Evolutionary conservation across 116 monocot species (phyloP), one percentile per base, ranked within the genome.

Genomic region (Posidonia oceanica): DNA sequence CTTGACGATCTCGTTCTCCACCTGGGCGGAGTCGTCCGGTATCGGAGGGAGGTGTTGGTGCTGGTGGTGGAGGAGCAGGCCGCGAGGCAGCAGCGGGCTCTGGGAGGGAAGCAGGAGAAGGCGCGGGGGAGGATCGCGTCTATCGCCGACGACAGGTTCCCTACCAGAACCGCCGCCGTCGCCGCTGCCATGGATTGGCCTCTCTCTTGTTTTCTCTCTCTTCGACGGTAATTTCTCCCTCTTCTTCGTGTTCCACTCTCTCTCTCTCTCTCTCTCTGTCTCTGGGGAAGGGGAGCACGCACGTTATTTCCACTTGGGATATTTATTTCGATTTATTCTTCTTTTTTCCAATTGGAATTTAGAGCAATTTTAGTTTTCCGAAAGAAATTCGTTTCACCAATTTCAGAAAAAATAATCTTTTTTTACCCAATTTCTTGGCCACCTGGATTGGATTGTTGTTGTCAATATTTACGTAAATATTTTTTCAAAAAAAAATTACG

Each of bases 101-200:
- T 12, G 3, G 61, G 51, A 29, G 51, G 29, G 29, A 29, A 8
- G 15, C 14, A 14, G 60, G 14, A 20, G 11, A 18, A 42, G 60
- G 58, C 39, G 41, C 38, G 71, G 22, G 57, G 71, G 37, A 58
- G 59, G 12, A 60, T 51, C 14, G 20, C 13, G 12, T 38, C 64
- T 15, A 39, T 20, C 18, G 48, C 54, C 64, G 64, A 54, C 63
- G 54, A n/a, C 39, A 64, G 14, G 63, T 38, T 73, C 13, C 73
- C 64, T 14, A 55, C 52, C 6, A 64, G 65, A 64, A 40, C 65
- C 39, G 64, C 55, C 64, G 38, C 65, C 39, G 64, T 39, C 64
- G 38, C 54, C 64, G 71, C 71, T 2, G 44, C 71, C 71, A 59
- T 71, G 44, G 4, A 40, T 42, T 17, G 18, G 6, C 3, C 65